Evolutionary conservation across 345 rosid genomes (phyloP).

Genomic region (Populus ilicifolia): DNA sequence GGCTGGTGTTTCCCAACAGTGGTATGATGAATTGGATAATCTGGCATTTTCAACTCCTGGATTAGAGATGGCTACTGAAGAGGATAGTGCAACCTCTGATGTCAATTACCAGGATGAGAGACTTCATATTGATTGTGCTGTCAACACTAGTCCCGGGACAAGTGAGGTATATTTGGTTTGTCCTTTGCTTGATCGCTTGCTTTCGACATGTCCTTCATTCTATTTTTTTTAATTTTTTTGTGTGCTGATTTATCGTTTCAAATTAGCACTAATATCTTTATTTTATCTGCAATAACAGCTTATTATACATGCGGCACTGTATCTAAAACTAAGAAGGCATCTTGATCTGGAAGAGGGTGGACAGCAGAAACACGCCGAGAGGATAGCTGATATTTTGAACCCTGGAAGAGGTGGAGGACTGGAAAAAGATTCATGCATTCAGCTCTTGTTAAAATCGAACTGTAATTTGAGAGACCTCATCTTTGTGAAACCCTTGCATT

Average conservation of each 20-base stretch:
- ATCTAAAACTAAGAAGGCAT: constrained; percentile 52
- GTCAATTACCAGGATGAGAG: constrained; percentile 34
- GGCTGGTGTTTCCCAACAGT: constrained; percentile 88
- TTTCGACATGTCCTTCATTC: not conserved
- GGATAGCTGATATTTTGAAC: constrained; percentile 49
- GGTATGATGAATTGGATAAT: constrained; percentile 86
- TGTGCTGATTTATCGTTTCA: not conserved
- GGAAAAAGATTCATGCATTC: constrained; percentile 44
- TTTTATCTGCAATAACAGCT: constrained; percentile 40
- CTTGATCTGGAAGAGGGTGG: constrained; percentile 29
- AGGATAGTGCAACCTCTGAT: constrained; percentile 28
- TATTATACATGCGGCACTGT: constrained; percentile 53
- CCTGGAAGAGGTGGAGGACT: constrained; percentile 33
- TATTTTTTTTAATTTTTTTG: not conserved
- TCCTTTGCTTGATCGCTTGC: not conserved
- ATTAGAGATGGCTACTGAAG: constrained; percentile 40
- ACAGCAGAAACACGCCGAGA: constrained; percentile 49
- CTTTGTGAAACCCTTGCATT: constrained; percentile 66
- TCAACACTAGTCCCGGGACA: constrained; percentile 78
- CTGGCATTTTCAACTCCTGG: constrained; percentile 60
- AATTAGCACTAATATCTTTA: not conserved
- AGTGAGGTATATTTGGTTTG: constrained; percentile 59
- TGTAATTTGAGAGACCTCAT: constrained; percentile 56
- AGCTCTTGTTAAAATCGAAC: constrained; percentile 47
- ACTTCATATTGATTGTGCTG: constrained; percentile 51